Percentiles rank a stretch among this genome's conserved stretches.
These are phyloP conservation scores for Aspergillus sojae DNA, from an alignment of 2,329 filamentous ascomycete species.

Conservation along the genomic window DNA sequence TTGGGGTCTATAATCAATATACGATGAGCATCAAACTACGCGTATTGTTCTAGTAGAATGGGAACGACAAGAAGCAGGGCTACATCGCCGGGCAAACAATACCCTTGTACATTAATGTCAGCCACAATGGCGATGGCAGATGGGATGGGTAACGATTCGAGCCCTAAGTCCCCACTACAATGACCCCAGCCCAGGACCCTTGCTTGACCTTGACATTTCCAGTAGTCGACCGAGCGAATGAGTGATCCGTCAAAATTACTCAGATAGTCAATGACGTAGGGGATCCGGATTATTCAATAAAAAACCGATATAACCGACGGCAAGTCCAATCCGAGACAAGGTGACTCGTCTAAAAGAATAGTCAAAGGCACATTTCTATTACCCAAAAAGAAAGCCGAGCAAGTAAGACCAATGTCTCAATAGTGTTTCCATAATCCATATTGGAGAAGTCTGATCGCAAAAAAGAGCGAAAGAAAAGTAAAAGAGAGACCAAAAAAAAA, in stretches of 20 bases:
- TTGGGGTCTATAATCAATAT: background rate
- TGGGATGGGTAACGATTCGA: background rate
- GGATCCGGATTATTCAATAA: background rate
- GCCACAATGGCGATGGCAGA: background rate
- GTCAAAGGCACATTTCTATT: background rate
- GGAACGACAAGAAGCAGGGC: background rate
- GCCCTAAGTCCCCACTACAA: background rate
- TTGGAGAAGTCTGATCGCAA: background rate
- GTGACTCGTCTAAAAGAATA: background rate
- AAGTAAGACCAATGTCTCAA: conserved; percentile 1
- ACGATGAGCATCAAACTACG: background rate
- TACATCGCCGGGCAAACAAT: background rate
- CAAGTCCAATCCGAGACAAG: background rate
- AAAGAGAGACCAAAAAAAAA: background rate
- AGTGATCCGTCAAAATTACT: background rate
- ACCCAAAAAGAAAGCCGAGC: background rate
- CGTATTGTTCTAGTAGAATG: background rate
- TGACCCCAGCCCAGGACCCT: background rate
- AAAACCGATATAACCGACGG: background rate
- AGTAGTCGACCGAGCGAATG: background rate
- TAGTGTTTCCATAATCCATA: background rate
- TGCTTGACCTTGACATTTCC: background rate
- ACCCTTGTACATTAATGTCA: background rate
- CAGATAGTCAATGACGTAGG: background rate
- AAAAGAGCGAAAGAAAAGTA: background rate